Evolutionary conservation across 352 stramenopile genomes (phyloP).

Genomic region (Pythium oligandrum): DNA sequence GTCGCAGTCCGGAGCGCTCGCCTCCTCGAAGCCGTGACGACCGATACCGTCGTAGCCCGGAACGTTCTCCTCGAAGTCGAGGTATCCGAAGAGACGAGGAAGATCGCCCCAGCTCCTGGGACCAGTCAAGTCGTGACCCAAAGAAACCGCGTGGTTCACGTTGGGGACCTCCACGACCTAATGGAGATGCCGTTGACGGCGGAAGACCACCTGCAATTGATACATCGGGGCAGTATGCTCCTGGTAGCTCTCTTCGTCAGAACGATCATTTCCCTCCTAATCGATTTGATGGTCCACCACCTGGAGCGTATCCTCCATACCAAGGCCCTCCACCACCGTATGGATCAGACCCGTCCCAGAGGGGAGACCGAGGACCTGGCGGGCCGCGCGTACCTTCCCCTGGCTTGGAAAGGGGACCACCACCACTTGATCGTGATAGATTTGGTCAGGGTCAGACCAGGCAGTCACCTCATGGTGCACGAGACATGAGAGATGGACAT

Average conservation of each 20-base stretch:
- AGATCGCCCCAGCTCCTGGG: constrained; percentile 8
- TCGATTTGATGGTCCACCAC: constrained; percentile 18
- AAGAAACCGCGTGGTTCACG: constrained; percentile 70
- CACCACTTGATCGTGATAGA: too few relatives aligned
- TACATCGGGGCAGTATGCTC: constrained; percentile 16
- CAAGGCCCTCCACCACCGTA: constrained; percentile 15
- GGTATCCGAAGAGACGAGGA: neutral
- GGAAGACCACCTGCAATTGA: constrained; percentile 49
- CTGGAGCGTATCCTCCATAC: neutral
- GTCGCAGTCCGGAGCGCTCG: constrained; percentile 6
- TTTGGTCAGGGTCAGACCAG: too few relatives aligned
- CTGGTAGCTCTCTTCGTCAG: constrained; percentile 16
- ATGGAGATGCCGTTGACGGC: constrained; percentile 15
- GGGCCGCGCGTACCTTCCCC: neutral
- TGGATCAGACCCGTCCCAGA: constrained; percentile 9
- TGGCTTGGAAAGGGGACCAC: too few relatives aligned
- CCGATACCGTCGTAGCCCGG: neutral
- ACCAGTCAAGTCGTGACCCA: constrained; percentile 29
- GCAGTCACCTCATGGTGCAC: too few relatives aligned
- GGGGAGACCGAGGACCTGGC: neutral
- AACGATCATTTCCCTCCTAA: constrained; percentile 22
- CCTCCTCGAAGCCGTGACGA: neutral
- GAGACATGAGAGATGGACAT: too few relatives aligned
- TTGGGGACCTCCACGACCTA: constrained; percentile 50
- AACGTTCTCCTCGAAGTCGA: constrained; percentile 3